These are phyloP conservation scores for Aspergillus candidus DNA, from an alignment of 2,329 filamentous ascomycete species.

Conservation along the genomic window DNA sequence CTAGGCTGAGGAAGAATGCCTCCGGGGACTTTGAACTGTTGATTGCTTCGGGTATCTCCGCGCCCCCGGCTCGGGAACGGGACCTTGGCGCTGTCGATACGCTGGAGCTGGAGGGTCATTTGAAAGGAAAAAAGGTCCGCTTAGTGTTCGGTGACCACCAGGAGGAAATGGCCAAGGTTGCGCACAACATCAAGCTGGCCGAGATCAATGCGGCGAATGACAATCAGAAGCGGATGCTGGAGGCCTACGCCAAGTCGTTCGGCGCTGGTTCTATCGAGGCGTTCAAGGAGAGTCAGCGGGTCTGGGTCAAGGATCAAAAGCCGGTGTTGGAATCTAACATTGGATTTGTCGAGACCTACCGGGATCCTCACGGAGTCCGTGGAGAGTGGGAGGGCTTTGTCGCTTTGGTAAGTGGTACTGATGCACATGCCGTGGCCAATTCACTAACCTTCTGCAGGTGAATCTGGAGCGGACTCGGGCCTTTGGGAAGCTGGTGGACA, in stretches of 20 bases:
- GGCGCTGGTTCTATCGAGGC: slow-evolving; percentile 65
- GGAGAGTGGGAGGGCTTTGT: slow-evolving; percentile 85
- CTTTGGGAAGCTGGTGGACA: slow-evolving; percentile 77
- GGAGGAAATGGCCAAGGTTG: slow-evolving; percentile 64
- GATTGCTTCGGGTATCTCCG: slow-evolving; percentile 62
- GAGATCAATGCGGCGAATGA: slow-evolving; percentile 66
- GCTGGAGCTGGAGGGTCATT: slow-evolving; percentile 54
- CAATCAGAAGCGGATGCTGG: slow-evolving; percentile 66
- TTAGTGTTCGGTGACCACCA: slow-evolving; percentile 70
- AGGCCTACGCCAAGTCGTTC: slow-evolving; percentile 70
- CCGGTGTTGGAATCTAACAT: slow-evolving; percentile 75
- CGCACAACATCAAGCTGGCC: slow-evolving; percentile 61
- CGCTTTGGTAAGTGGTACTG: slow-evolving; percentile 45
- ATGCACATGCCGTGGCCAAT: neutral
- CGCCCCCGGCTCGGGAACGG: slow-evolving; percentile 56
- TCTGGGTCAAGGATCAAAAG: slow-evolving; percentile 77
- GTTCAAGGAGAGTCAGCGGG: slow-evolving; percentile 73
- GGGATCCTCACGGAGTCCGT: slow-evolving; percentile 72
- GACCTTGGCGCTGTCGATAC: slow-evolving; percentile 62
- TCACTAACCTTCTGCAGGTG: slow-evolving; percentile 39
- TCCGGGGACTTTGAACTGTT: slow-evolving; percentile 64
- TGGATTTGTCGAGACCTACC: slow-evolving; percentile 80
- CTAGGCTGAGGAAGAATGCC: slow-evolving; percentile 61
- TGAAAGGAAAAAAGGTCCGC: slow-evolving; percentile 63
- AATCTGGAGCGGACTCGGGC: slow-evolving; percentile 86